Evolutionary conservation across 148 eudicot species (phyloP), one percentile per base, ranked within the genome.

Genomic region (Bassia scoparia): DNA sequence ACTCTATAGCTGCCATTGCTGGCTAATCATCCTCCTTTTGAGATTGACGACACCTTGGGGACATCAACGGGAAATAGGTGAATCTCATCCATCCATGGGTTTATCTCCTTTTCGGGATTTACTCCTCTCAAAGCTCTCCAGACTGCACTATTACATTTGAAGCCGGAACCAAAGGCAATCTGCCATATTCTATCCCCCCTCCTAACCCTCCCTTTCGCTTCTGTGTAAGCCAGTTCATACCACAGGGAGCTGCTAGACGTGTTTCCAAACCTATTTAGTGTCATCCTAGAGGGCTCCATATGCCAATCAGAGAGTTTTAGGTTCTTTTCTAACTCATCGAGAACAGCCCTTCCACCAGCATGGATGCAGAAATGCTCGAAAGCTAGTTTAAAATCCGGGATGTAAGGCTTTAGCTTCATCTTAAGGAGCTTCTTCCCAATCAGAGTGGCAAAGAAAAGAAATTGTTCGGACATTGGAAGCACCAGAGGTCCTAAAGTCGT

Each of bases 51-150:
- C 1, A 80, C 81, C 74, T 72, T 84, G 11, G 86, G 86, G 37
- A 84, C 86, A 38, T 84, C 82, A 15, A 84, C 82, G 2, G 86
- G 86, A 44, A 84, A 84, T 55, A 48, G 56, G 66, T 84, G 43
- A 33, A 84, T 84, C 81, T 84, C 86, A 64, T 84, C 84, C 86
- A 84, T 84, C 86, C 86, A 84, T 21, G 86, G 86, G 64, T 78
- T 84, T 81, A 75, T 81, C 81, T 84, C 86, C 58, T 81, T 78
- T 23, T 41, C 79, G 0, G 82, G 84, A 60, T 78, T 58, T 10
- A 84, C 79, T 26, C 72, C 56, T 68, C 76, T 78, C 41, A 84
- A 26, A 63, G 86, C 86, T 72, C 74, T 78, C 86, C 86, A 84
- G 12, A 84, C 86, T 17, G 86, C 84, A 37, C 86, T 84, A 67